Conservation (phyloP, 345 rosid genomes). For the Trapa incisa region DNA sequence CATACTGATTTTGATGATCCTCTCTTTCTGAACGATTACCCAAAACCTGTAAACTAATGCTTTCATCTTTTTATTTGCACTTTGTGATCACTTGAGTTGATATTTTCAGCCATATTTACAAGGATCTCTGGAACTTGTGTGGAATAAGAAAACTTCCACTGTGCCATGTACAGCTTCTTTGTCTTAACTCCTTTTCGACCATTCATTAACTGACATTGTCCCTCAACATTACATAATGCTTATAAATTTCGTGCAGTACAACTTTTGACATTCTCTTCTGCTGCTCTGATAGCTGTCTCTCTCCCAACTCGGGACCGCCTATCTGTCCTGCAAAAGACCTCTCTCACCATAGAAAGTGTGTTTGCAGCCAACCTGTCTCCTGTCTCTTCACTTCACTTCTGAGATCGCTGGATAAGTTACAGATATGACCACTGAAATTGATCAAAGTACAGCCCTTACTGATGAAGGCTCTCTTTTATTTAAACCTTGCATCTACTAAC, state of each 20-base stretch:
- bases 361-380: constrained; percentile 4
- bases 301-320: constrained; percentile 10
- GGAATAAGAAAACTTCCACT: not conserved
- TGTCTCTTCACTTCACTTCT: not conserved
- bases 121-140: not conserved
- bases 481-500: not conserved
- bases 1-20: too few relatives aligned
- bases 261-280: constrained; percentile 11
- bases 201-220: not conserved
- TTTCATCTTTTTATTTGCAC: too few relatives aligned
- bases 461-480: not conserved
- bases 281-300: not conserved
- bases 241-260: not conserved
- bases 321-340: not conserved
- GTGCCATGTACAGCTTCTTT: not conserved
- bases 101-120: not conserved
- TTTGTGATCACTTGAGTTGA: too few relatives aligned
- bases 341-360: not conserved
- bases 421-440: not conserved
- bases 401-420: not conserved
- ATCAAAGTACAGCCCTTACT: not conserved
- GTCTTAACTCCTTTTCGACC: not conserved
- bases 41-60: too few relatives aligned
- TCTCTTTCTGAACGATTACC: too few relatives aligned
- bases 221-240: not conserved